phyloP scores from a whole-genome alignment of 768 basidiomycete species.

The Hericium coralloides region DNA sequence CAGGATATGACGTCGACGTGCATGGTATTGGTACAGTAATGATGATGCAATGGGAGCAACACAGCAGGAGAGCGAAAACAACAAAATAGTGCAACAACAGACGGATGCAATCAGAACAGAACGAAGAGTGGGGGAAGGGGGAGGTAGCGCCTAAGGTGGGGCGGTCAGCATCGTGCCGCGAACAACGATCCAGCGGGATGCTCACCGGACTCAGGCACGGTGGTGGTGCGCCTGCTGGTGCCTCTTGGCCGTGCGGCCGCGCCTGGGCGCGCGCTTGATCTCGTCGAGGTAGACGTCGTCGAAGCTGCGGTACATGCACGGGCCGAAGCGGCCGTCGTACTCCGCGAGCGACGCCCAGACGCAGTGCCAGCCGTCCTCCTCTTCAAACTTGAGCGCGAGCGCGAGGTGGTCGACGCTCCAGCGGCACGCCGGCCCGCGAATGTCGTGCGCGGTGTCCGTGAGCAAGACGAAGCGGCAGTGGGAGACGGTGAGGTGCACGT shows the following conservation, averaged over 20 bases:
- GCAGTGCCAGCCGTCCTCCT: constrained; percentile 47
- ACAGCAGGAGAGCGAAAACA: too few species aligned
- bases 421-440: constrained; percentile 21
- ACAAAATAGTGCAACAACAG: too few species aligned
- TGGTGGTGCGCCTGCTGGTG: not conserved
- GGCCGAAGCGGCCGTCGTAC: constrained; percentile 30
- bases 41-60: too few species aligned
- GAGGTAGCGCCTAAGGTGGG: too few species aligned
- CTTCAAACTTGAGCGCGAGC: constrained; percentile 47
- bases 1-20: too few species aligned
- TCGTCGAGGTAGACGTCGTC: constrained; percentile 34
- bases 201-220: too few species aligned
- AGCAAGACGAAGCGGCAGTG: constrained; percentile 47
- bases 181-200: too few species aligned
- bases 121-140: too few species aligned
- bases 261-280: constrained; percentile 20
- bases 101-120: too few species aligned
- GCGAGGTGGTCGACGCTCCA: constrained; percentile 41
- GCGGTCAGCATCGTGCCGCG: too few species aligned
- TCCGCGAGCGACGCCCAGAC: constrained; percentile 57
- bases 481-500: constrained; percentile 32
- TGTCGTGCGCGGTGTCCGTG: constrained; percentile 50
- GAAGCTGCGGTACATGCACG: constrained; percentile 24
- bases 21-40: too few species aligned
- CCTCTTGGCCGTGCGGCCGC: not conserved